Conservation (phyloP, 768 basidiomycete species). For the Botryobasidium botryosum region DNA sequence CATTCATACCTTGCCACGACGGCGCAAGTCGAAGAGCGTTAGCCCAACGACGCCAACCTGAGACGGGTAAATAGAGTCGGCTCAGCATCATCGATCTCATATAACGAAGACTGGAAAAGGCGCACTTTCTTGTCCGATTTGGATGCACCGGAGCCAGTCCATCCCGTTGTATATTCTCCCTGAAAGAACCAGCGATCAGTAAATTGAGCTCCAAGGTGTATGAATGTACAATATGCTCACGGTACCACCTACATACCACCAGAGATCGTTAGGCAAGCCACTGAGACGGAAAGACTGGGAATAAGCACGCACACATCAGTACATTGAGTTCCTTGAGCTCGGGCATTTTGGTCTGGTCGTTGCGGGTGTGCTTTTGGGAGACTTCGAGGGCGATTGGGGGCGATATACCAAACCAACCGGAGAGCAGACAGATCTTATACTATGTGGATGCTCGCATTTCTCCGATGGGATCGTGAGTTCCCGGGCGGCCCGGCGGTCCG, state of each 20-base stretch:
- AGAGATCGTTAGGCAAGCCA: neutral
- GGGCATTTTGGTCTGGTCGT: constrained; percentile 11
- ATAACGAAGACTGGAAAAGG: neutral
- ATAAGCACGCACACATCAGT: constrained; percentile 49
- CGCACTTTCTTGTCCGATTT: constrained; percentile 86
- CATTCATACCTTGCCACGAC: constrained; percentile 64
- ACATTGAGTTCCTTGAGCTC: constrained; percentile 37
- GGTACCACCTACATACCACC: constrained; percentile 30
- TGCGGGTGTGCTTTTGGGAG: no score
- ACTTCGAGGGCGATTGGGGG: no score
- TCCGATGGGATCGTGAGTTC: no score
- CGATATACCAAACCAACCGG: no score
- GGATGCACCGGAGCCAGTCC: constrained; percentile 82
- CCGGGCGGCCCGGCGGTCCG: no score
- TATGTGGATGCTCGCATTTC: no score
- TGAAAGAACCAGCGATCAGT: constrained; percentile 13
- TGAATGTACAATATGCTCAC: constrained; percentile 17
- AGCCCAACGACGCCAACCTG: constrained; percentile 46
- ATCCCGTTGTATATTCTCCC: constrained; percentile 92
- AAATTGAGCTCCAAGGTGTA: neutral
- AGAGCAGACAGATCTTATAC: no score
- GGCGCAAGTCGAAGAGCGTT: constrained; percentile 76
- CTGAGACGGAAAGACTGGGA: constrained; percentile 5
- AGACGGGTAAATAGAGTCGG: neutral
- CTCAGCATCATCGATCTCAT: neutral